Conservation (phyloP, 1,284 basidiomycete genomes). For the Trichosporon faecale region DNA sequence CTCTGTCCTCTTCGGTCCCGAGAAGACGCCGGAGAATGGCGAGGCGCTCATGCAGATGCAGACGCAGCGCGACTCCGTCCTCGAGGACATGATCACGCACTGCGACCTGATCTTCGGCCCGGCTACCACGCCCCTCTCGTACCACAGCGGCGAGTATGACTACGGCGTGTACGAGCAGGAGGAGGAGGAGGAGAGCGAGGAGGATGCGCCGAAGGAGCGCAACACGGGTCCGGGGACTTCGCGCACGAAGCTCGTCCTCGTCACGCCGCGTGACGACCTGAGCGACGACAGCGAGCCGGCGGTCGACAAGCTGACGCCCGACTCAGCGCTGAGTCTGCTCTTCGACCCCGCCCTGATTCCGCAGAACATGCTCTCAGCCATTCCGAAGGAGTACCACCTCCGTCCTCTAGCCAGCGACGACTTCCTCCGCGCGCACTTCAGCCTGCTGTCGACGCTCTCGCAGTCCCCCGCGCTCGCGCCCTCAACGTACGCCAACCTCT, state of each 20-base stretch:
- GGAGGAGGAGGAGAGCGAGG: constrained; percentile 9
- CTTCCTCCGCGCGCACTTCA: constrained; percentile 77
- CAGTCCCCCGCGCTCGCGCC: constrained; percentile 72
- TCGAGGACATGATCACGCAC: constrained; percentile 80
- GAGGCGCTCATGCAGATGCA: constrained; percentile 67
- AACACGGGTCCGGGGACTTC: neutral
- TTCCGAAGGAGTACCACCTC: constrained; percentile 51
- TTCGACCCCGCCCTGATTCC: constrained; percentile 66
- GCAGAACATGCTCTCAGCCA: constrained; percentile 31
- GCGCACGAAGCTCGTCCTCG: neutral
- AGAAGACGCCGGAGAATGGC: constrained; percentile 64
- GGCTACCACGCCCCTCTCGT: neutral
- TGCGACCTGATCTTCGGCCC: constrained; percentile 46
- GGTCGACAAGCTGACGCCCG: constrained; percentile 59
- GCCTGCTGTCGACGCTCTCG: constrained; percentile 76
- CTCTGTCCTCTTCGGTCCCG: constrained; percentile 81
- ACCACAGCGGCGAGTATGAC: constrained; percentile 2
- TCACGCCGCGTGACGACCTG: constrained; percentile 8
- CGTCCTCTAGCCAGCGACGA: constrained; percentile 85
- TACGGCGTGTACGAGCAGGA: neutral
- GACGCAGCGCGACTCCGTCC: constrained; percentile 72
- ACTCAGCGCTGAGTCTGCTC: constrained; percentile 67
- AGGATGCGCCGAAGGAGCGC: neutral
- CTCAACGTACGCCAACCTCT: constrained; percentile 65
- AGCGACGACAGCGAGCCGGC: constrained; percentile 5